phyloP scores from a whole-genome alignment of 495 filamentous ascomycete genomes.

The Paragyromitra xinjiangensis region DNA sequence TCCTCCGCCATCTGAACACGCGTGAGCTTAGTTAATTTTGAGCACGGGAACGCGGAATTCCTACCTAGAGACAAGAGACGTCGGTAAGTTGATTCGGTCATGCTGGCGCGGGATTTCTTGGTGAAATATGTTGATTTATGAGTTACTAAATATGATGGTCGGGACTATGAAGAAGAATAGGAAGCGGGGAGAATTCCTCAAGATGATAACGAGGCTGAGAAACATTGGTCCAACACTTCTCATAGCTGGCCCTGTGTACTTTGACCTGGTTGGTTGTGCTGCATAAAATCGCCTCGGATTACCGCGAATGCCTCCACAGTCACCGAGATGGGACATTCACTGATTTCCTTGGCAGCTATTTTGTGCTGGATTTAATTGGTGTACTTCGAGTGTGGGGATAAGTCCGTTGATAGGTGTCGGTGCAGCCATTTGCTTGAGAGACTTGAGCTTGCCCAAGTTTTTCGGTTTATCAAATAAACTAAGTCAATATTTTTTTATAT shows the following conservation, averaged over 20 bases:
- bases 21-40: background rate
- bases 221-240: background rate
- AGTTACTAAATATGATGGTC: background rate
- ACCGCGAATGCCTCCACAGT: background rate
- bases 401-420: too few relatives aligned
- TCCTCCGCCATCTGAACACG: background rate
- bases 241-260: background rate
- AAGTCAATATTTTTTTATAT: too few relatives aligned
- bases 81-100: background rate
- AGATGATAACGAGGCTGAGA: background rate
- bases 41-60: background rate
- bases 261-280: background rate
- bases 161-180: background rate
- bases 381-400: too few relatives aligned
- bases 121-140: background rate
- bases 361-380: too few relatives aligned
- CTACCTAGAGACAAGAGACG: constrained; percentile 19
- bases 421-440: too few relatives aligned
- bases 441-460: too few relatives aligned
- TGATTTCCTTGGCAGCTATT: too few relatives aligned
- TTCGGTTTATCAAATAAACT: too few relatives aligned
- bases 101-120: background rate
- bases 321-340: background rate
- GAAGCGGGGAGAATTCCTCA: background rate
- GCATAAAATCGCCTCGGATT: background rate